Evolutionary conservation across 345 rosid species (phyloP).

Genomic region (Schrenkiella parvula): DNA sequence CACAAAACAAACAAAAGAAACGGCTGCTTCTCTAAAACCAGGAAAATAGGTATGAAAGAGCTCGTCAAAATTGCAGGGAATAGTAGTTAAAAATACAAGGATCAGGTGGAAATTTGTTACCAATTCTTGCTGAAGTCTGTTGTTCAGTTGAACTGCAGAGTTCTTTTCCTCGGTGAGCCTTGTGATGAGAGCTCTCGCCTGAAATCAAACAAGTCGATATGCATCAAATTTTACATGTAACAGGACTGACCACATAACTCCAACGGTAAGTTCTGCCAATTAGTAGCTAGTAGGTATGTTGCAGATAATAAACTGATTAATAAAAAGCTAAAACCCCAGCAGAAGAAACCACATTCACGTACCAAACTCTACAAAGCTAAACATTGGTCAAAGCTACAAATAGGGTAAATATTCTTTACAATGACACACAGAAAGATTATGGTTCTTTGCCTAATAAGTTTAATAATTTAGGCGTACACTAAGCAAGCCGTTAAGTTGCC

Average conservation of each 20-base stretch:
- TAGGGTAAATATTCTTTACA: not conserved
- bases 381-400: not conserved
- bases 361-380: not conserved
- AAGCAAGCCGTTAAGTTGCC: not conserved
- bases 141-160: constrained; percentile 43
- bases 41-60: not conserved
- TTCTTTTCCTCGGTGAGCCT: constrained; percentile 61
- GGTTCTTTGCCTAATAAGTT: not conserved
- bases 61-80: not conserved
- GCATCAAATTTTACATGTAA: not conserved
- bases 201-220: constrained; percentile 22
- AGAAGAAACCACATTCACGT: not conserved
- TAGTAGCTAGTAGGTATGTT: not conserved
- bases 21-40: not conserved
- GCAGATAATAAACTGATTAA: not conserved
- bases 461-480: not conserved
- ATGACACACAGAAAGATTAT: not conserved
- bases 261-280: not conserved
- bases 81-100: not conserved
- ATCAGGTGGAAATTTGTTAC: constrained; percentile 34
- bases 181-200: constrained; percentile 50
- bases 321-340: not conserved
- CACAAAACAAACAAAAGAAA: not conserved
- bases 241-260: not conserved
- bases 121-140: constrained; percentile 62